Conservation (phyloP, 805 yeast genomes). For the Saturnispora galanensis region DNA sequence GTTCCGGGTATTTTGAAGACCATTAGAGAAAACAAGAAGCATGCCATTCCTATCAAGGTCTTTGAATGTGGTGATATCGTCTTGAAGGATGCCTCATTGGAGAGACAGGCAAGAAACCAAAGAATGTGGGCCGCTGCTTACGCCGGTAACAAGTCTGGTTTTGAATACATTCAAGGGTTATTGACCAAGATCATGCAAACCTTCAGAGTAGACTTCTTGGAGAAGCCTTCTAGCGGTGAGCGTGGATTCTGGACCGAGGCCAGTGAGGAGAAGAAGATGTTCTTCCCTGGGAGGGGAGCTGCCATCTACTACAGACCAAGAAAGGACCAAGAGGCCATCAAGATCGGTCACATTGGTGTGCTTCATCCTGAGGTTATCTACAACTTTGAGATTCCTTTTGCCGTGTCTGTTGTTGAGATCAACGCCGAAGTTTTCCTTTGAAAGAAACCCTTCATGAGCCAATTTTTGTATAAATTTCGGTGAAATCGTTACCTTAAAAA, state of each 20-base stretch:
- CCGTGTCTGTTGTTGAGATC: constrained; percentile 85
- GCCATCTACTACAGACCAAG: constrained; percentile 62
- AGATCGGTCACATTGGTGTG: constrained; percentile 83
- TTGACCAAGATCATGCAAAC: constrained; percentile 94
- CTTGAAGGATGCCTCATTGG: constrained; percentile 61
- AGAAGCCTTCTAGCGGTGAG: constrained; percentile 37
- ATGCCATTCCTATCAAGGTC: constrained; percentile 86
- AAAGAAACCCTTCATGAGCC: constrained; percentile 4
- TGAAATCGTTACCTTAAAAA: background rate
- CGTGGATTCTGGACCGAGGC: constrained; percentile 87
- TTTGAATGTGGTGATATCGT: constrained; percentile 95
- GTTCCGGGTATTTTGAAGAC: constrained; percentile 94
- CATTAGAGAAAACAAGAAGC: constrained; percentile 91
- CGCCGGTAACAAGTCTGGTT: constrained; percentile 93
- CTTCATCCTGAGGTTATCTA: constrained; percentile 90
- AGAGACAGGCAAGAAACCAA: constrained; percentile 85
- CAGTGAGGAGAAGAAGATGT: constrained; percentile 56
- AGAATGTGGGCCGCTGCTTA: constrained; percentile 92
- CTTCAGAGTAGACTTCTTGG: constrained; percentile 79
- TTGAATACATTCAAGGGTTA: constrained; percentile 89
- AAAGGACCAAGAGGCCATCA: constrained; percentile 45
- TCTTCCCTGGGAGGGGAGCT: constrained; percentile 98
- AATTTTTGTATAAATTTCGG: background rate
- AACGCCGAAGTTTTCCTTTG: constrained; percentile 81
- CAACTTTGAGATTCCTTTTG: constrained; percentile 82